Percentiles rank a stretch among this genome's conserved stretches.
Conservation (phyloP, 108 stramenopile genomes). For the Stephanodiscus minutulus region DNA sequence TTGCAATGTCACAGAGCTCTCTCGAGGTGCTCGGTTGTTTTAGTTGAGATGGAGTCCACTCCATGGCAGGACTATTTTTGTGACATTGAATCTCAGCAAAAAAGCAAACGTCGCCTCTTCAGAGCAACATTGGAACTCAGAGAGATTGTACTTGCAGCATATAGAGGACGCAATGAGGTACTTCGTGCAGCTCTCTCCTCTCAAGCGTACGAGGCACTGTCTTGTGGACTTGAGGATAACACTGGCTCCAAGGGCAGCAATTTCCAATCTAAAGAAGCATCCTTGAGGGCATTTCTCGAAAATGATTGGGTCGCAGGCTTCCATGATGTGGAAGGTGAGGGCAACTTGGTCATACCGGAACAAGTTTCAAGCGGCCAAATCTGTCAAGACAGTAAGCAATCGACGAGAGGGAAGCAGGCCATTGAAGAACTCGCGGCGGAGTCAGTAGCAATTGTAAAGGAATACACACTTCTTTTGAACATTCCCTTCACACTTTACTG, state of each 20-base stretch:
- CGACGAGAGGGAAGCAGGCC: constrained; percentile 42
- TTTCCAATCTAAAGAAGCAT: constrained; percentile 49
- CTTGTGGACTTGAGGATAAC: constrained; percentile 53
- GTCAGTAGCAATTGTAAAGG: constrained; percentile 53
- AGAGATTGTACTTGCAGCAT: constrained; percentile 69
- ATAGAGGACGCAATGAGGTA: constrained; percentile 62
- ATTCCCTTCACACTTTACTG: constrained; percentile 69
- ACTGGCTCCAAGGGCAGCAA: background rate
- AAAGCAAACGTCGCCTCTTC: constrained; percentile 41
- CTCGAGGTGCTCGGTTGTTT: constrained; percentile 62
- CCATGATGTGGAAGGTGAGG: constrained; percentile 50
- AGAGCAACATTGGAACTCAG: constrained; percentile 63
- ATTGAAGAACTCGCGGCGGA: constrained; percentile 56
- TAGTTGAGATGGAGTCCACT: constrained; percentile 66
- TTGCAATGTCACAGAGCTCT: constrained; percentile 78
- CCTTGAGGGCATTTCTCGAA: constrained; percentile 54
- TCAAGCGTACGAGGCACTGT: constrained; percentile 59
- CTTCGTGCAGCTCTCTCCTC: constrained; percentile 57
- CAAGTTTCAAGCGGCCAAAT: constrained; percentile 45
- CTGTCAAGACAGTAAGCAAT: constrained; percentile 18
- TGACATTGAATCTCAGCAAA: constrained; percentile 56
- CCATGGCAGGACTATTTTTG: constrained; percentile 56
- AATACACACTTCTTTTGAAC: constrained; percentile 63
- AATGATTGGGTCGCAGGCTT: constrained; percentile 65
- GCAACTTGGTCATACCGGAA: constrained; percentile 51